A percentile compares a stretch with the other conserved stretches of the same genome.
Conservation (phyloP, 1,284 basidiomycete species). For the Boletus nobilissimus region DNA sequence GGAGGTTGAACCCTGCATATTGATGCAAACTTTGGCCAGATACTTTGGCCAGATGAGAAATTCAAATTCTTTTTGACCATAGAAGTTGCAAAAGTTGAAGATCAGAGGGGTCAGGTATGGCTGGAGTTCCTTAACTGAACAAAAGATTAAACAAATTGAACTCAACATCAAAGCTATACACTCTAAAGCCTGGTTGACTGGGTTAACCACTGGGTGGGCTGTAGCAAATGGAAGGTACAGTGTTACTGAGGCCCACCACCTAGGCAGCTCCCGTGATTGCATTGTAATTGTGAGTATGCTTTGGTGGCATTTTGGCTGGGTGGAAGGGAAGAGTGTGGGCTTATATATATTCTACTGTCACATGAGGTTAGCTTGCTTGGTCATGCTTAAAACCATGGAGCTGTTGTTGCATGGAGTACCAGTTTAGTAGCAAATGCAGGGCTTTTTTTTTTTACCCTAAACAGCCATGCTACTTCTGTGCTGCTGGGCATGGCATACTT, state of each 20-base stretch:
- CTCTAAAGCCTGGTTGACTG: background rate
- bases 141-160: background rate
- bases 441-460: no score
- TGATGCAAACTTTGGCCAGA: background rate
- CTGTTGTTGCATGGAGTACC: no score
- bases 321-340: no score
- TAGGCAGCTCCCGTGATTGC: background rate
- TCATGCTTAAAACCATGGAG: no score
- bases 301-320: background rate
- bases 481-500: no score
- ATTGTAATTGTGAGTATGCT: background rate
- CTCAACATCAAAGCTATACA: background rate
- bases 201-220: background rate
- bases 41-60: background rate
- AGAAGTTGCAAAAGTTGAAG: background rate
- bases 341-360: no score
- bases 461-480: no score
- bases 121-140: background rate
- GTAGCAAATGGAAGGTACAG: background rate
- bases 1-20: background rate
- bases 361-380: no score
- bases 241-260: background rate
- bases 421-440: no score
- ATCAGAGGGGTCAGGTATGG: background rate
- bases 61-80: background rate